A percentile compares a stretch with the other conserved stretches of the same genome.
Evolutionary conservation across 2,329 filamentous ascomycete genomes (phyloP).

Genomic region (Setomelanomma holmii): DNA sequence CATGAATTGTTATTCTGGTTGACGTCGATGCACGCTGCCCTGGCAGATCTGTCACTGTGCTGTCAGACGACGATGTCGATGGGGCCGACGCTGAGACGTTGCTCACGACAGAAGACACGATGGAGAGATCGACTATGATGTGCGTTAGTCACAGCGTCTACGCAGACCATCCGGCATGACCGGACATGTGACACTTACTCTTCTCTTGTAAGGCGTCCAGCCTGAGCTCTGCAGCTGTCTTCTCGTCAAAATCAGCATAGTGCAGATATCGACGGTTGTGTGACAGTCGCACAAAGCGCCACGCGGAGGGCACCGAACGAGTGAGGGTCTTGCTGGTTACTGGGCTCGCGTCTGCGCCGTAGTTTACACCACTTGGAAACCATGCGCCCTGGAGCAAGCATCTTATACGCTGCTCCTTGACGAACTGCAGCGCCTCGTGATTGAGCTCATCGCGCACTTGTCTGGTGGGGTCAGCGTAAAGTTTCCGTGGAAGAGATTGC

Average conservation of each 20-base stretch:
- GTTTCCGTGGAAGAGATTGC: not conserved
- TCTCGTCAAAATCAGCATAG: conserved; percentile 81
- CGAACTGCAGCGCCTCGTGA: conserved; percentile 90
- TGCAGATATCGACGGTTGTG: conserved; percentile 91
- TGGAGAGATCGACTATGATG: conserved; percentile 74
- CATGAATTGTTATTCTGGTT: conserved; percentile 93
- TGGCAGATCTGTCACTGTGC: conserved; percentile 53
- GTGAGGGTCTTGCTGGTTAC: conserved; percentile 52
- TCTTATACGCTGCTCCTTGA: conserved; percentile 94
- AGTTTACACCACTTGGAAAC: conserved; percentile 70
- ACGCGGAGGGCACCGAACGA: conserved; percentile 61
- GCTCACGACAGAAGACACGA: conserved; percentile 90
- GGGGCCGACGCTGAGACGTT: conserved; percentile 76
- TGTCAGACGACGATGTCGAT: conserved; percentile 57
- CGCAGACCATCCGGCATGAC: conserved; percentile 16
- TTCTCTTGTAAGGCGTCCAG: conserved; percentile 79
- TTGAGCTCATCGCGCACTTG: conserved; percentile 92
- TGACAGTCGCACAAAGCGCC: conserved; percentile 86
- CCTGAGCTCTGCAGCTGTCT: conserved; percentile 69
- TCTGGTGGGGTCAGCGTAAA: conserved; percentile 41
- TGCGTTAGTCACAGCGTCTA: conserved; percentile 38
- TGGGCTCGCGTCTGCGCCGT: conserved; percentile 56
- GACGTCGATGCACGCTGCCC: conserved; percentile 52
- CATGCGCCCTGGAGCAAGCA: conserved; percentile 88
- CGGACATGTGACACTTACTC: conserved; percentile 53